A percentile compares a stretch with the other conserved stretches of the same genome.
Conservation (phyloP, 129 eudicot genomes). For the Escallonia rubra region DNA sequence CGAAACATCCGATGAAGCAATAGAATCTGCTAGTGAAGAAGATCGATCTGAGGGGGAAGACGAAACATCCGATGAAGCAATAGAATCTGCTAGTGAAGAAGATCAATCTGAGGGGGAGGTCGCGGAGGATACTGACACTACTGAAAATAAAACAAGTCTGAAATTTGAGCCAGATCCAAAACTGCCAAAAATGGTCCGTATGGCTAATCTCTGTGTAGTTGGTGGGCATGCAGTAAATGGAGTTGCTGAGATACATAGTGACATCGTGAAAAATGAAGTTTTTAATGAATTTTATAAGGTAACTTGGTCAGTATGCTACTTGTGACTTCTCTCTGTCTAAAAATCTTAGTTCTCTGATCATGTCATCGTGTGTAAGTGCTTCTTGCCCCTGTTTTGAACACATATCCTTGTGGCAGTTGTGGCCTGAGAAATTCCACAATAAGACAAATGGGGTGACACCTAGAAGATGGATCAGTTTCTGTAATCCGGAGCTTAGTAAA, state of each 20-base stretch:
- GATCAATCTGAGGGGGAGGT: conserved; percentile 26
- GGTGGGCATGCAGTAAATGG: conserved; percentile 92
- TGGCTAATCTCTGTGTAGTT: conserved; percentile 90
- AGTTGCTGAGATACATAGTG: conserved; percentile 91
- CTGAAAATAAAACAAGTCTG: conserved; percentile 17
- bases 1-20: conserved; percentile 1
- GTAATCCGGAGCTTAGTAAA: conserved; percentile 81
- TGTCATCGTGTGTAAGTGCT: too few species aligned
- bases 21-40: neutral
- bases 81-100: conserved; percentile 11
- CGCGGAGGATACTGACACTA: conserved; percentile 11
- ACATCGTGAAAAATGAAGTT: conserved; percentile 74
- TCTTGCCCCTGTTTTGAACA: neutral
- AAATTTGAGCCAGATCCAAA: conserved; percentile 52
- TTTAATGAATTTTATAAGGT: conserved; percentile 90
- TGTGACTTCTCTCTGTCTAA: neutral
- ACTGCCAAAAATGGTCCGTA: conserved; percentile 63
- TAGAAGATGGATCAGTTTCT: conserved; percentile 84
- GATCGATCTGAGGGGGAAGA: too few species aligned
- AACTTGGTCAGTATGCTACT: conserved; percentile 1
- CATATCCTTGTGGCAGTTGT: conserved; percentile 43
- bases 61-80: conserved; percentile 1
- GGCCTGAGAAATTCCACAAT: conserved; percentile 93
- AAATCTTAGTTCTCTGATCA: neutral
- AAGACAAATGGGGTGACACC: conserved; percentile 97